A percentile compares a stretch with the other conserved stretches of the same genome.
Conservation (phyloP, 2,329 filamentous ascomycete genomes). For the Cadophora gregata region DNA sequence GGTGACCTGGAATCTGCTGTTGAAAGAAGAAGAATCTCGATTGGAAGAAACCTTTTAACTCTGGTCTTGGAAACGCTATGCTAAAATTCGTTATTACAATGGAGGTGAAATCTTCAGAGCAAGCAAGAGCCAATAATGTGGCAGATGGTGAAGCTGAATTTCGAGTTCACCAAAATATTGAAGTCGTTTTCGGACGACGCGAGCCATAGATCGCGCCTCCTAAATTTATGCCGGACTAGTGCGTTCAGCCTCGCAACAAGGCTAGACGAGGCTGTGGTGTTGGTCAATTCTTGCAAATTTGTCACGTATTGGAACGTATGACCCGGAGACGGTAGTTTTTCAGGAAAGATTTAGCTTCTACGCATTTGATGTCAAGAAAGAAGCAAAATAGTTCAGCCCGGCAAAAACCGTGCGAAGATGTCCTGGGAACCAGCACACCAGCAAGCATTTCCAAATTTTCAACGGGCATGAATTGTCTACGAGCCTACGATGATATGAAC, state of each 20-base stretch:
- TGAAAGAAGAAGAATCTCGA: not conserved
- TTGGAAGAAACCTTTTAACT: not conserved
- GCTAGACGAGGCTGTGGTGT: constrained; percentile 6
- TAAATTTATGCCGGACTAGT: constrained; percentile 10
- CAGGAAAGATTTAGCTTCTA: not conserved
- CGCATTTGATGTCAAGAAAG: not conserved
- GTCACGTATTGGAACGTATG: not conserved
- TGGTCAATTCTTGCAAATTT: not conserved
- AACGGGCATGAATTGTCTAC: not conserved
- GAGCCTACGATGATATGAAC: not conserved
- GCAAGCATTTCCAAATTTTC: not conserved
- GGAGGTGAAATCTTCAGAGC: not conserved
- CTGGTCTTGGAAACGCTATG: not conserved
- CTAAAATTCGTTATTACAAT: not conserved
- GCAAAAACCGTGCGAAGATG: not conserved
- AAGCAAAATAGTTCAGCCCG: not conserved
- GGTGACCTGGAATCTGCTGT: not conserved
- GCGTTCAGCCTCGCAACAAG: constrained; percentile 17
- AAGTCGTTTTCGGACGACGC: constrained; percentile 8
- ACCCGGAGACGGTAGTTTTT: not conserved
- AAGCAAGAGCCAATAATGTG: not conserved
- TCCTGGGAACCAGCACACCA: not conserved
- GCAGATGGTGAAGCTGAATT: constrained; percentile 7
- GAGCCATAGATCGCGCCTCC: constrained; percentile 6
- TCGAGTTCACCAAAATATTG: not conserved